Evolutionary conservation across 2,329 filamentous ascomycete species (phyloP).

Genomic region (Beauveria rudraprayagi): DNA sequence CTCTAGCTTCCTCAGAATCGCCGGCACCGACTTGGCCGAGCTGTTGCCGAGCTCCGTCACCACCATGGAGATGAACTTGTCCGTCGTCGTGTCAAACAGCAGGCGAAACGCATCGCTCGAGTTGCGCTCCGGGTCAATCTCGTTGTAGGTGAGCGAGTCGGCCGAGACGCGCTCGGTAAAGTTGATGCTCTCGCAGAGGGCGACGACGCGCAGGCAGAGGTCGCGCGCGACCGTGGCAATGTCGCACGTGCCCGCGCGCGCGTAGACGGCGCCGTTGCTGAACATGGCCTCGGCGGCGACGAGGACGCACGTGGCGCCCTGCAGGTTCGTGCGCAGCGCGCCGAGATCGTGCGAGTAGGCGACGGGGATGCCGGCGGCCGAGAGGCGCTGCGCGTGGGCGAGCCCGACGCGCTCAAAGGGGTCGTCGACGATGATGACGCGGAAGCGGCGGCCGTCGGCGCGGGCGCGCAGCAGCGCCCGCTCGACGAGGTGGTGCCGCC

Average conservation of each 20-base stretch:
- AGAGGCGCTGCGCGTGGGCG: conserved; percentile 59
- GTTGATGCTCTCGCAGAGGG: conserved; percentile 91
- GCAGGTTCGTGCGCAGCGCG: conserved; percentile 66
- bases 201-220: conserved; percentile 70
- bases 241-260: conserved; percentile 76
- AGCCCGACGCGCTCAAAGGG: conserved; percentile 45
- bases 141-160: conserved; percentile 90
- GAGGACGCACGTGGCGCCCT: conserved; percentile 61
- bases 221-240: conserved; percentile 77
- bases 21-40: conserved; percentile 75
- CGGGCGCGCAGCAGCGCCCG: conserved; percentile 69
- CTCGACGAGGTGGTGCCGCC: conserved; percentile 78
- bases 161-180: conserved; percentile 80
- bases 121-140: conserved; percentile 71
- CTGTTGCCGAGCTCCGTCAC: conserved; percentile 86
- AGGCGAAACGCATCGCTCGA: conserved; percentile 49
- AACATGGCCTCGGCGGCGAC: conserved; percentile 94
- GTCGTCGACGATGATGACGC: conserved; percentile 76
- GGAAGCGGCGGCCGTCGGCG: conserved; percentile 63
- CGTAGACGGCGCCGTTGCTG: conserved; percentile 86
- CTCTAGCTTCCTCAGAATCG: conserved; percentile 49
- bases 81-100: conserved; percentile 87
- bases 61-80: conserved; percentile 78
- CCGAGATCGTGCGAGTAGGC: conserved; percentile 73
- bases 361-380: conserved; percentile 62